Percentiles rank a stretch among this genome's conserved stretches.
These are phyloP conservation scores for Rozella allomycis DNA, from an alignment of 371 early-diverging fungal genomes.

Conservation along the genomic window DNA sequence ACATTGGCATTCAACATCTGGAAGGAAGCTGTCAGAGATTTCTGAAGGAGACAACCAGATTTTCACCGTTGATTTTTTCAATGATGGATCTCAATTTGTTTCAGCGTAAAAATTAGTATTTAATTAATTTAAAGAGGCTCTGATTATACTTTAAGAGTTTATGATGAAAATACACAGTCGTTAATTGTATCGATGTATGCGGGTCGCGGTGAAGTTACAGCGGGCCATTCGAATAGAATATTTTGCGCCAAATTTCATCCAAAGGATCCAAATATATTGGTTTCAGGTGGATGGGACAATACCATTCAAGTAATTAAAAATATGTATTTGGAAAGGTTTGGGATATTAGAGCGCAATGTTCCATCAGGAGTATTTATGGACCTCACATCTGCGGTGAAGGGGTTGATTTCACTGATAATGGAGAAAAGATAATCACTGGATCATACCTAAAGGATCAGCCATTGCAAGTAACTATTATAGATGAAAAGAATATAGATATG, in stretches of 20 bases:
- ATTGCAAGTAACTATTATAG: too few species aligned
- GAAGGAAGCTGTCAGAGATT: conserved; percentile 9
- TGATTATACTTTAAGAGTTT: conserved; percentile 12
- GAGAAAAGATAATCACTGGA: too few species aligned
- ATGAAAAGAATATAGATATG: too few species aligned
- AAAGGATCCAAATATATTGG: conserved; percentile 8
- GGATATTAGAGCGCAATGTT: too few species aligned
- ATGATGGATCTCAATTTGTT: conserved; percentile 10
- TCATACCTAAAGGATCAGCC: too few species aligned
- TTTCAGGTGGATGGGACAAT: conserved; percentile 21
- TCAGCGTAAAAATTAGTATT: too few species aligned
- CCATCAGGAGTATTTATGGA: too few species aligned
- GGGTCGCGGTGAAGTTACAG: conserved; percentile 2
- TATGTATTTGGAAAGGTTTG: too few species aligned
- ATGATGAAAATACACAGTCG: conserved; percentile 8
- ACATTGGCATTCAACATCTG: conserved; percentile 20
- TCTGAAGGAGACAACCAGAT: conserved; percentile 11
- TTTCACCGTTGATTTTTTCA: conserved; percentile 8
- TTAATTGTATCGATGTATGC: neutral
- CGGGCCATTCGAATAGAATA: conserved; percentile 23
- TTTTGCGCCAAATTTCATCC: conserved; percentile 24
- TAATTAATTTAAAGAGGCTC: too few species aligned
- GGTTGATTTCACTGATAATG: too few species aligned
- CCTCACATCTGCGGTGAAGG: too few species aligned
- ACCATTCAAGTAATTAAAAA: conserved; percentile 21